Conservation (phyloP, 1,139 yeast genomes). For the Debaryomyces sp. region DNA sequence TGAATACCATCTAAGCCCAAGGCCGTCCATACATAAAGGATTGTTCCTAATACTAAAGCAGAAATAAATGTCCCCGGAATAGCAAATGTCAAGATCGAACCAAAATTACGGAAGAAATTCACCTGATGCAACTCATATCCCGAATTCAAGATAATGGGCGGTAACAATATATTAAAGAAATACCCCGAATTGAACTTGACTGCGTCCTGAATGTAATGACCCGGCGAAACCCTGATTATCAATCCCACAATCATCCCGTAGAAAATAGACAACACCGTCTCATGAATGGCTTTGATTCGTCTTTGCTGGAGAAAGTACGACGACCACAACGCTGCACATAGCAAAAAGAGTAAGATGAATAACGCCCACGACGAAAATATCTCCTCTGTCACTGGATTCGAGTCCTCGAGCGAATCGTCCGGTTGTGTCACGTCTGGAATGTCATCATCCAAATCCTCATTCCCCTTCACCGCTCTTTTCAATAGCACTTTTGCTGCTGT, state of each 20-base stretch:
- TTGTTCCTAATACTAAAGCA: conserved; percentile 83
- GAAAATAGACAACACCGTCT: conserved; percentile 92
- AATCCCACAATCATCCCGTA: conserved; percentile 97
- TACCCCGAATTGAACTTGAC: conserved; percentile 94
- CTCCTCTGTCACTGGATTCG: conserved; percentile 95
- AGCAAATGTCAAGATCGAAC: conserved; percentile 91
- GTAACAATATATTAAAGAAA: conserved; percentile 89
- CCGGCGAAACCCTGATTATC: conserved; percentile 86
- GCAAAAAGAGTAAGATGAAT: conserved; percentile 76
- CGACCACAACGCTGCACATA: conserved; percentile 92
- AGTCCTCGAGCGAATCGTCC: conserved; percentile 58
- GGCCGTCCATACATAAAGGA: conserved; percentile 87
- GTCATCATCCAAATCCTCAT: conserved; percentile 40
- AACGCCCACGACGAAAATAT: conserved; percentile 97
- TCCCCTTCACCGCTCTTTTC: conserved; percentile 32
- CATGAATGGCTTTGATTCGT: conserved; percentile 92
- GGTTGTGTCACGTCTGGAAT: conserved; percentile 53
- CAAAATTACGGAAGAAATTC: conserved; percentile 89
- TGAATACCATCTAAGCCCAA: conserved; percentile 86
- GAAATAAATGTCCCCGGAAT: conserved; percentile 96
- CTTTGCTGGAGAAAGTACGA: conserved; percentile 91
- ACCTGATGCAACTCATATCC: conserved; percentile 97
- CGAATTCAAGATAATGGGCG: conserved; percentile 94
- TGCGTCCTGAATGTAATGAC: conserved; percentile 95
- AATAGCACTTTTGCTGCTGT: conserved; percentile 28